Conservation (phyloP, 106 monocot genomes). For the Acorus calamus region DNA sequence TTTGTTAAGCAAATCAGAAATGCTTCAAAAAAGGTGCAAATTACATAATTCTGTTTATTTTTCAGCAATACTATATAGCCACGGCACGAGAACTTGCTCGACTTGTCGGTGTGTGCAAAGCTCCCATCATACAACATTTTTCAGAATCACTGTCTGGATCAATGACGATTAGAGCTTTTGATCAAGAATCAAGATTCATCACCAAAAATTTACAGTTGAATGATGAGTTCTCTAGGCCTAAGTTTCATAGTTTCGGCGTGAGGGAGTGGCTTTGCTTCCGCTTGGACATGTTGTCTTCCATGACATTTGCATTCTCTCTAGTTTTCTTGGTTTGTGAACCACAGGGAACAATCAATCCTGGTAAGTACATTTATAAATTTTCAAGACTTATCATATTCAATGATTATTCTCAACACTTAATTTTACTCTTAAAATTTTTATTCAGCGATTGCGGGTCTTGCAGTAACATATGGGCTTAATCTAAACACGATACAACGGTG, state of each 20-base stretch:
- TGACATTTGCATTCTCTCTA: slow-evolving; percentile 65
- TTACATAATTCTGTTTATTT: slow-evolving; percentile 1
- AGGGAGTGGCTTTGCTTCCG: slow-evolving; percentile 69
- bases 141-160: slow-evolving; percentile 65
- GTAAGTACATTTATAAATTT: slow-evolving; percentile 7
- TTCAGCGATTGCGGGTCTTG: slow-evolving; percentile 67
- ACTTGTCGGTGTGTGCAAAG: slow-evolving; percentile 57
- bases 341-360: slow-evolving; percentile 60
- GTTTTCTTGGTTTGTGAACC: slow-evolving; percentile 55
- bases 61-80: slow-evolving; percentile 64
- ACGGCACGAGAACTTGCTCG: slow-evolving; percentile 64
- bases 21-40: neutral
- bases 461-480: slow-evolving; percentile 80
- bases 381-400: no score
- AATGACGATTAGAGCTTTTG: slow-evolving; percentile 61
- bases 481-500: slow-evolving; percentile 62
- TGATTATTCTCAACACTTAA: neutral
- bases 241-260: slow-evolving; percentile 49
- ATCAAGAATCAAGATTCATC: slow-evolving; percentile 43
- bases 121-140: slow-evolving; percentile 83
- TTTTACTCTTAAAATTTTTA: neutral
- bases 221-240: slow-evolving; percentile 52
- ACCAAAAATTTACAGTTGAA: slow-evolving; percentile 31
- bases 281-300: slow-evolving; percentile 48
- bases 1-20: no score